phyloP scores from a whole-genome alignment of 768 basidiomycete species.

The Exsudoporus frostii region DNA sequence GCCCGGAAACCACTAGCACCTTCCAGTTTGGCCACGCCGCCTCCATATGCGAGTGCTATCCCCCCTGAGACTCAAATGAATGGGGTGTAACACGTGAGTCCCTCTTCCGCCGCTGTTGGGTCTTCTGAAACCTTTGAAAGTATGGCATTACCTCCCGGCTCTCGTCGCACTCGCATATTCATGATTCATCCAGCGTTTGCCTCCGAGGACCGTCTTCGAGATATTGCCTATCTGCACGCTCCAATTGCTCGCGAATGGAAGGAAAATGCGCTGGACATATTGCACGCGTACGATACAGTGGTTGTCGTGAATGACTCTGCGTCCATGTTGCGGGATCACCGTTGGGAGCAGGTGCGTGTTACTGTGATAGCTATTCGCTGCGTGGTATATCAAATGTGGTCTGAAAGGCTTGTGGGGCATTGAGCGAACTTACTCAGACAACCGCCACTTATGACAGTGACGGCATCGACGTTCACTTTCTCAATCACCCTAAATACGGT shows the following conservation, averaged over 20 bases:
- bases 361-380: background rate
- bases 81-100: background rate
- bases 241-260: constrained; percentile 26
- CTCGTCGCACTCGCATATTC: constrained; percentile 23
- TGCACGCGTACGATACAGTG: constrained; percentile 52
- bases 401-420: constrained; percentile 8
- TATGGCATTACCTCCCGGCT: constrained; percentile 20
- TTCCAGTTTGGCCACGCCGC: constrained; percentile 15
- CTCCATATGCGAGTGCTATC: constrained; percentile 21
- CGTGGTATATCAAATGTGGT: background rate
- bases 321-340: constrained; percentile 46
- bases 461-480: constrained; percentile 62
- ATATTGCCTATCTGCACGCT: constrained; percentile 22
- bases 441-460: constrained; percentile 51
- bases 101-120: background rate
- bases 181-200: constrained; percentile 21
- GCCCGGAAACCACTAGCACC: background rate
- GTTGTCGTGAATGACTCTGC: constrained; percentile 59
- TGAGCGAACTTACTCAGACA: constrained; percentile 45
- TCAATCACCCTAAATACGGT: constrained; percentile 41
- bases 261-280: constrained; percentile 32
- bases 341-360: constrained; percentile 48
- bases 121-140: constrained; percentile 11
- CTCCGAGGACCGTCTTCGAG: constrained; percentile 12
- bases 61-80: too few relatives aligned